Evolutionary conservation across 306 rosid genomes (phyloP).

Genomic region (Delonix regia): DNA sequence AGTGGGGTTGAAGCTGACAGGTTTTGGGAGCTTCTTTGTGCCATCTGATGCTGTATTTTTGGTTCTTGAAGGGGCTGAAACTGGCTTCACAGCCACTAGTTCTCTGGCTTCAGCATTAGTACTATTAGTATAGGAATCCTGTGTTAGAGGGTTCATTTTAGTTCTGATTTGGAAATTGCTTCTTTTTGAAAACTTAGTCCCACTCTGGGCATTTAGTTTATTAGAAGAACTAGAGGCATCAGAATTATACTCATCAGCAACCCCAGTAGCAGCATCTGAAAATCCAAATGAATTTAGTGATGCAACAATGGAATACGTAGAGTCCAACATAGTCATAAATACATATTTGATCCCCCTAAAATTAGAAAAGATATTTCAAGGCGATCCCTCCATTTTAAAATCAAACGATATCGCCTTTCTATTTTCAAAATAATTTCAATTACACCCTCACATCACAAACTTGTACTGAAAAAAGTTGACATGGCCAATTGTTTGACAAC

Average conservation of each 20-base stretch:
- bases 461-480: too few species aligned
- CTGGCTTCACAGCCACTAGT: conserved; percentile 18
- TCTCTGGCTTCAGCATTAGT: neutral
- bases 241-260: conserved; percentile 17
- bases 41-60: conserved; percentile 14
- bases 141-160: conserved; percentile 7
- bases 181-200: conserved; percentile 32
- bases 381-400: too few species aligned
- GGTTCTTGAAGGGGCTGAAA: conserved; percentile 14
- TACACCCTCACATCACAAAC: too few species aligned
- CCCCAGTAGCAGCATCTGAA: conserved; percentile 29
- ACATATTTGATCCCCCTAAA: neutral
- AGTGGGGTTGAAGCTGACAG: neutral
- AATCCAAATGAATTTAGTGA: conserved; percentile 4
- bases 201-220: conserved; percentile 38
- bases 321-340: neutral
- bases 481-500: neutral
- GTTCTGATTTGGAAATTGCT: neutral
- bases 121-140: neutral
- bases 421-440: too few species aligned
- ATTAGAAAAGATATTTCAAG: neutral
- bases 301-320: neutral
- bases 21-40: conserved; percentile 22
- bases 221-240: neutral
- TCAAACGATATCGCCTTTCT: too few species aligned